Percentiles rank a stretch among this genome's conserved stretches.
These are phyloP conservation scores for Cudoniella acicularis DNA, from an alignment of 495 filamentous ascomycete genomes.

Conservation along the genomic window DNA sequence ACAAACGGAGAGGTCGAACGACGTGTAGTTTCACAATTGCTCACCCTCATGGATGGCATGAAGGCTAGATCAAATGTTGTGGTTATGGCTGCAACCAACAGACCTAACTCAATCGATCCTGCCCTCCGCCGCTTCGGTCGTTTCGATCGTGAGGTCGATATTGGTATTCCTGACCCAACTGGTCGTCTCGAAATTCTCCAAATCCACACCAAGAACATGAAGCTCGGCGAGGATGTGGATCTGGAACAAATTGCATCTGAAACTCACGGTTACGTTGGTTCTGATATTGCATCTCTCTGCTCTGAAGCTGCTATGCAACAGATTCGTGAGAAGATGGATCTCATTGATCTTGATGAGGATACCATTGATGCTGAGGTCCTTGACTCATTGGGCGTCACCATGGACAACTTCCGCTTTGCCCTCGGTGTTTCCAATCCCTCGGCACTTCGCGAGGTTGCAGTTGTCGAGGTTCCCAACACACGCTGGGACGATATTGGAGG, in stretches of 20 bases:
- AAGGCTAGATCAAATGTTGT: conserved; percentile 98
- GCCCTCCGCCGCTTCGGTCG: conserved; percentile 95
- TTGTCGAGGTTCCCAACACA: conserved; percentile 98
- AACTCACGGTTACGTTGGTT: conserved; percentile 98
- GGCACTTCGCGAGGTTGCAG: conserved; percentile 95
- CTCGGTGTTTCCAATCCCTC: conserved; percentile 98
- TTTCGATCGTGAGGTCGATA: conserved; percentile 96
- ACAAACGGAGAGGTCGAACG: conserved; percentile 99
- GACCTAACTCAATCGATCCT: conserved; percentile 96
- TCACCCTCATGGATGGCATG: conserved; percentile 99
- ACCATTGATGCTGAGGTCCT: conserved; percentile 98
- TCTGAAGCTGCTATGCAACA: conserved; percentile 99
- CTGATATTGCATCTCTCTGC: conserved; percentile 97
- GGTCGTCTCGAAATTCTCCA: conserved; percentile 97
- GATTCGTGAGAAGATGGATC: conserved; percentile 99
- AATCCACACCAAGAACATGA: conserved; percentile 99
- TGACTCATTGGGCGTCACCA: conserved; percentile 96
- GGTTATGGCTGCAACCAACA: conserved; percentile 97
- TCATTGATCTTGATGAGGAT: conserved; percentile 98
- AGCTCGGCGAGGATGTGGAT: conserved; percentile 94
- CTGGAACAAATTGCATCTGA: conserved; percentile 95
- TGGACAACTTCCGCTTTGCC: conserved; percentile 99
- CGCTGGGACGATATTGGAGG: conserved; percentile 99
- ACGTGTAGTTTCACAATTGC: conserved; percentile 94
- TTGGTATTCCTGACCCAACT: conserved; percentile 95